Evolutionary conservation across 2,329 filamentous ascomycete species (phyloP).

Genomic region (Cladosporium sp.): DNA sequence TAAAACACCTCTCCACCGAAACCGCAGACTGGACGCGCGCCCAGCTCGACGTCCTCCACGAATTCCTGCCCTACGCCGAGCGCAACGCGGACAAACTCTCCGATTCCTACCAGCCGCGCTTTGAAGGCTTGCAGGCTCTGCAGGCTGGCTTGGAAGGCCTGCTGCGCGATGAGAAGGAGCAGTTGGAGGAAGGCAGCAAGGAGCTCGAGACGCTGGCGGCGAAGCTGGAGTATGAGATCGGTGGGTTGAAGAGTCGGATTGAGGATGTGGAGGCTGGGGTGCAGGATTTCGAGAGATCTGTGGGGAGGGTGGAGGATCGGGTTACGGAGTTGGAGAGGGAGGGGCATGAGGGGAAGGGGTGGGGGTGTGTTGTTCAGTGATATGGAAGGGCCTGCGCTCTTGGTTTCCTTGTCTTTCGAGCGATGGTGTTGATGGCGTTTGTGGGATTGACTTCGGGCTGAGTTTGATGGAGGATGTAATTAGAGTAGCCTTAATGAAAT

Average conservation of each 20-base stretch:
- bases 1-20: constrained; percentile 43
- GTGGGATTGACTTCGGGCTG: neutral
- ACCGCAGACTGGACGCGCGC: constrained; percentile 61
- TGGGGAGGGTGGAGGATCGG: constrained; percentile 52
- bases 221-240: constrained; percentile 90
- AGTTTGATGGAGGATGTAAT: neutral
- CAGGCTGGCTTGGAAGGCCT: constrained; percentile 69
- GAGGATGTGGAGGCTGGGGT: constrained; percentile 86
- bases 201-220: constrained; percentile 80
- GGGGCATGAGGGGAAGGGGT: constrained; percentile 38
- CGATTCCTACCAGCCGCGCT: constrained; percentile 66
- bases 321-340: constrained; percentile 63
- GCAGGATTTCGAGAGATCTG: constrained; percentile 75
- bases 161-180: constrained; percentile 67
- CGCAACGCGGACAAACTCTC: constrained; percentile 68
- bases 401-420: neutral
- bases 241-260: constrained; percentile 75
- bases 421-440: neutral
- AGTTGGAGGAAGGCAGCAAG: constrained; percentile 70
- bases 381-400: neutral
- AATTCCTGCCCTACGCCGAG: constrained; percentile 59
- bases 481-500: neutral
- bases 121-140: constrained; percentile 69
- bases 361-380: constrained; percentile 32
- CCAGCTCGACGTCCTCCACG: constrained; percentile 59